Conservation (phyloP, 2,329 filamentous ascomycete species). For the Aspergillus jensenii region DNA sequence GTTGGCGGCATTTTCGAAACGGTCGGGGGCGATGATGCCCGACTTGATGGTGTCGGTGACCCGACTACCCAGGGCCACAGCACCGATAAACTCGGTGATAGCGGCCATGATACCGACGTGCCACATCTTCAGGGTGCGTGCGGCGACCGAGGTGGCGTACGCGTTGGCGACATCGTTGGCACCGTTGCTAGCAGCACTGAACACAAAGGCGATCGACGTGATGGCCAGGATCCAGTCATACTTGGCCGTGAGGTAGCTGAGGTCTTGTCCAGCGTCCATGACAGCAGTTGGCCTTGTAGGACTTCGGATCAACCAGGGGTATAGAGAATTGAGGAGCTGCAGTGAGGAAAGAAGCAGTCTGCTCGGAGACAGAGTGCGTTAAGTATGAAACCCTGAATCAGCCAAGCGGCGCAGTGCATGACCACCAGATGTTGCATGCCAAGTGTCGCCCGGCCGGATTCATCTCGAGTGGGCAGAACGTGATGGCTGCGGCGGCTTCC, state of each 20-base stretch:
- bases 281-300: too few relatives aligned
- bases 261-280: not conserved
- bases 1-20: slow-evolving; percentile 29
- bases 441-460: not conserved
- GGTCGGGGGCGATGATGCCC: slow-evolving; percentile 42
- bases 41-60: slow-evolving; percentile 47
- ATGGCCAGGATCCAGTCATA: slow-evolving; percentile 33
- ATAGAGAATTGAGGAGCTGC: not conserved
- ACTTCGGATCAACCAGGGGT: not conserved
- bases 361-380: not conserved
- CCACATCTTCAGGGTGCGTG: slow-evolving; percentile 52
- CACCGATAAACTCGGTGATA: slow-evolving; percentile 53
- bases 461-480: slow-evolving; percentile 7
- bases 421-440: not conserved
- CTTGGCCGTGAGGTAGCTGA: slow-evolving; percentile 19
- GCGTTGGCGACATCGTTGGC: slow-evolving; percentile 54
- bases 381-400: not conserved
- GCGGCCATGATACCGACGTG: slow-evolving; percentile 52
- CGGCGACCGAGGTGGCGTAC: slow-evolving; percentile 55
- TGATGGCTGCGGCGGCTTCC: slow-evolving; percentile 6
- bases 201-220: slow-evolving; percentile 28
- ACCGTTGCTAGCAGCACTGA: slow-evolving; percentile 30
- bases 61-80: slow-evolving; percentile 52
- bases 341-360: not conserved
- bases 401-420: not conserved